phyloP scores from a whole-genome alignment of 208 protist species.

The Wallacemonas rigidus region DNA sequence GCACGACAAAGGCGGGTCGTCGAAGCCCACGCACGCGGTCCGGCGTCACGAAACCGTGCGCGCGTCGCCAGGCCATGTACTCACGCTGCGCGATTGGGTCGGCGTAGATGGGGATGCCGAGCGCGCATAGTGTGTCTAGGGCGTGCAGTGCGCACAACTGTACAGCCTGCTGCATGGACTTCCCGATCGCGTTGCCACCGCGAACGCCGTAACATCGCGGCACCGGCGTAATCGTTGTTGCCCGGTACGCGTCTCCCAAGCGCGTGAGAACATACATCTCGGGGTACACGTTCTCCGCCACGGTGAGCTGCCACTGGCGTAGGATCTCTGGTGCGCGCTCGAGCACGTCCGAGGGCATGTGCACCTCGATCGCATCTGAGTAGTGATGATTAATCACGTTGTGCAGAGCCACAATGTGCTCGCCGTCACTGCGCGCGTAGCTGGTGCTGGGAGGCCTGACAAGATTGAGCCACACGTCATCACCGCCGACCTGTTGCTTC shows the following conservation, averaged over 20 bases:
- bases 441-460: not conserved
- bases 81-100: slow-evolving; percentile 40
- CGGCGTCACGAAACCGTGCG: slow-evolving; percentile 33
- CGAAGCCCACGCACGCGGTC: slow-evolving; percentile 33
- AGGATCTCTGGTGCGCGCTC: slow-evolving; percentile 53
- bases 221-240: slow-evolving; percentile 70
- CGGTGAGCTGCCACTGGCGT: slow-evolving; percentile 55
- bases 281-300: slow-evolving; percentile 61
- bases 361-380: slow-evolving; percentile 61
- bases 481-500: slow-evolving; percentile 70
- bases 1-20: slow-evolving; percentile 27
- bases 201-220: slow-evolving; percentile 63
- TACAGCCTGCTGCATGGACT: slow-evolving; percentile 56
- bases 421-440: slow-evolving; percentile 44
- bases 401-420: slow-evolving; percentile 59
- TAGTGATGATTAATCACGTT: slow-evolving; percentile 54
- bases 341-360: slow-evolving; percentile 54
- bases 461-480: slow-evolving; percentile 62
- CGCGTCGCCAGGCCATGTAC: slow-evolving; percentile 46
- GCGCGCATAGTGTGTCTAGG: slow-evolving; percentile 60
- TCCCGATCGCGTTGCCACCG: slow-evolving; percentile 62
- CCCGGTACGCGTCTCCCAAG: slow-evolving; percentile 68
- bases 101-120: slow-evolving; percentile 56
- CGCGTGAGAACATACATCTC: slow-evolving; percentile 75
- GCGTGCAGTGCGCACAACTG: slow-evolving; percentile 72